Base-by-base conservation (phyloP, 2,329 filamentous ascomycete genomes). In the Aureobasidium sp. region DNA sequence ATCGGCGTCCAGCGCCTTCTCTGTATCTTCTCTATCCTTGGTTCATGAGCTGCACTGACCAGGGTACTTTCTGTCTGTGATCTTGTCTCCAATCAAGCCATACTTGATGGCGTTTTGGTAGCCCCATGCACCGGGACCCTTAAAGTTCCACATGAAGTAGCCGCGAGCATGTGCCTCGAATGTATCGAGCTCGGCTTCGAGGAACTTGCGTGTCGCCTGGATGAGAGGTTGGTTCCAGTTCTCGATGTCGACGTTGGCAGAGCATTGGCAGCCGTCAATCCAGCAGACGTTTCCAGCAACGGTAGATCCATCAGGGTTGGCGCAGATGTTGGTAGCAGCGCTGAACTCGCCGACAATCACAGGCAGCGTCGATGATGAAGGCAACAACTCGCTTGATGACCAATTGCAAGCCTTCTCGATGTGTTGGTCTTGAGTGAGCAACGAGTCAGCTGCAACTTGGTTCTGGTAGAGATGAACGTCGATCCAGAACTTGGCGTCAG, bases 391-490 rank as follows among this genome's bases (percentile, higher is more conserved):
- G 16, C 71, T 67, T n/a, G 64, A 65, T 10, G 63, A 58, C 63
- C 72, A 71, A 6, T 67, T 66, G 65, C 77, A 79, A n/a, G 76
- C 77, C 44, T 72, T 72, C 48, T 67, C 64, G 39, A 78, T 72
- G 64, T 79, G 77, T 29, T 74, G 64, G 14, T 68, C 70, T 42
- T 77, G 75, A 11, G 70, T 74, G 44, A 75, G 70, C 5, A 64
- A 59, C 9, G 73, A 71, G 63, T 77, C 73, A 5, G 60, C 68
- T 6, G 69, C 64, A 5, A 69, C 72, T 62, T 75, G 74, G 63
- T 78, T 74, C 66, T 79, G 76, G 64, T 78, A 79, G 54, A 78
- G 73, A 60, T 78, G 77, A 0, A 71, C 73, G 60, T 78, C 77
- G 45, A 79, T 66, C 41, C 73, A 75, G 61, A 78, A 77, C 39